Base-by-base conservation (phyloP, 2,329 filamentous ascomycete species). In the Pseudocercospora vitis region DNA sequence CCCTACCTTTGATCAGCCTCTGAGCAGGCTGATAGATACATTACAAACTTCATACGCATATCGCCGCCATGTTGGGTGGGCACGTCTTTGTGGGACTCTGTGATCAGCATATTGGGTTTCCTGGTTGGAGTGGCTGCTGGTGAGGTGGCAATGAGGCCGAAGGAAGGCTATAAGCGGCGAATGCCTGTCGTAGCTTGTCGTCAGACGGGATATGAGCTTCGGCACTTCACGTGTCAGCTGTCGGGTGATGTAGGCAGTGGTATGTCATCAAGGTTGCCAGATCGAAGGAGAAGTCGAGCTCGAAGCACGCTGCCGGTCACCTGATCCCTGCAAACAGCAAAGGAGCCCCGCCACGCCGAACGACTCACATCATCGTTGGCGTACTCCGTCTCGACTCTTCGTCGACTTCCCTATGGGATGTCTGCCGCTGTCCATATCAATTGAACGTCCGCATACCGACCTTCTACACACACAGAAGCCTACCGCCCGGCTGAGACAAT, bases 31-130 rank as follows among this genome's bases (percentile, higher is more conserved):
- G 57, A 50, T 11, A 39, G 33, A 23, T 7, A 26, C 11, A 9
- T 42, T 44, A 9, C 31, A 37, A 19, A 24, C 12, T 31, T 33
- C 62, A 62, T 75, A 83, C 81, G 77, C 81, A 84, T 84, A 52
- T 81, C 74, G 21, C 81, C 82, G 57, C 78, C 80, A 37, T 77
- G 77, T 65, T 81, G 76, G 37, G 82, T 85, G 7, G 78, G 69
- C 49, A 86, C 79, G 76, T 86, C 82, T 63, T 77, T 71, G 66
- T 82, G 72, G 14, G 75, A 78, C 65, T 86, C 83, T 61, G 78
- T 69, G 57, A 85, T 82, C 48, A 85, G 69, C 81, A 85, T 85
- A 14, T 58, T 77, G 45, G n/a, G n/a, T 21, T 40, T 40, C n/a
- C n/a, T n/a, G n/a, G n/a, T n/a, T n/a, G n/a, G n/a, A n/a, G 19